Evolutionary conservation across 2,329 filamentous ascomycete species (phyloP).

Genomic region (Diatrype stigma): DNA sequence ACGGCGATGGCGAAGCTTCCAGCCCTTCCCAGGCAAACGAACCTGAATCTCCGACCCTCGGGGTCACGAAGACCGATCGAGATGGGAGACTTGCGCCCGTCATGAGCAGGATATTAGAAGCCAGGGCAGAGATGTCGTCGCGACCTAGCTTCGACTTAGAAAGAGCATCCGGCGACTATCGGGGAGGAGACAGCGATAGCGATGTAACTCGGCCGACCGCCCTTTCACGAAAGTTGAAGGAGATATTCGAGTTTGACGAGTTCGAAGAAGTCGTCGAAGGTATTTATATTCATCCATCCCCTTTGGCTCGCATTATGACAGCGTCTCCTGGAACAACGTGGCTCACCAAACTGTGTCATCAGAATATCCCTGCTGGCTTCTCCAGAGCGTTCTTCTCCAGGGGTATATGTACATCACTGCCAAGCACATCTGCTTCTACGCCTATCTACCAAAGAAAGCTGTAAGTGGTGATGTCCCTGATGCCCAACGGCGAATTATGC

Average conservation of each 20-base stretch:
- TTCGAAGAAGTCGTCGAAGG: constrained; percentile 81
- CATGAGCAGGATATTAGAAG: constrained; percentile 74
- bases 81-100: constrained; percentile 60
- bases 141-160: constrained; percentile 56
- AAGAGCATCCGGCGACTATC: constrained; percentile 37
- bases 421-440: constrained; percentile 93
- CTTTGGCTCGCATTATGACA: not conserved
- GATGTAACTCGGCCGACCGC: constrained; percentile 45
- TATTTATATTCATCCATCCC: constrained; percentile 30
- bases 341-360: constrained; percentile 12
- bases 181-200: constrained; percentile 23
- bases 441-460: constrained; percentile 90
- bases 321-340: not conserved
- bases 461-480: constrained; percentile 43
- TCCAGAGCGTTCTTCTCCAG: constrained; percentile 87
- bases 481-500: not conserved
- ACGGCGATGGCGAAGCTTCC: constrained; percentile 16
- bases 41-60: constrained; percentile 20
- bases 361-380: constrained; percentile 91
- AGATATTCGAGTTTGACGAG: constrained; percentile 80
- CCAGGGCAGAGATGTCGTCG: constrained; percentile 58
- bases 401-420: constrained; percentile 95
- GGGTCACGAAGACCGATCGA: constrained; percentile 23
- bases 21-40: constrained; percentile 6
- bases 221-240: constrained; percentile 68